These are phyloP conservation scores for Apiospora kogelbergensis DNA, from an alignment of 2,329 filamentous ascomycete species.

Conservation along the genomic window DNA sequence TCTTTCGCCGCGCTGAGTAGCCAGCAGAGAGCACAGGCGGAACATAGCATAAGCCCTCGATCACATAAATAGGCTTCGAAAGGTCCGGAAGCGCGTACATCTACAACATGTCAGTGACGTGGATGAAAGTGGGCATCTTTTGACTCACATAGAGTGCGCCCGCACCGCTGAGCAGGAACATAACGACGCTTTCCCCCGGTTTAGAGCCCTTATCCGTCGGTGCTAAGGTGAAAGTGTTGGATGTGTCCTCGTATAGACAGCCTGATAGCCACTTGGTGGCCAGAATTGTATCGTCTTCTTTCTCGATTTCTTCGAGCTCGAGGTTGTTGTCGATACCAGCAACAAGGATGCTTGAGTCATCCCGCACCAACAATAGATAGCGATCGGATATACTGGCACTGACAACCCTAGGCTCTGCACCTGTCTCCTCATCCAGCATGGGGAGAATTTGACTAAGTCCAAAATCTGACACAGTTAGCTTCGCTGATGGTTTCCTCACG, in stretches of 20 bases:
- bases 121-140: neutral
- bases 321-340: conserved; percentile 77
- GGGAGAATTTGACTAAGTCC: conserved; percentile 88
- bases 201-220: conserved; percentile 40
- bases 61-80: conserved; percentile 67
- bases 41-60: conserved; percentile 75
- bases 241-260: conserved; percentile 74
- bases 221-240: conserved; percentile 51
- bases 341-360: conserved; percentile 79
- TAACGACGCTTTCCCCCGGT: conserved; percentile 54
- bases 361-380: conserved; percentile 78
- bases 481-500: neutral
- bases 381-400: conserved; percentile 85
- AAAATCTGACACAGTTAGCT: conserved; percentile 58
- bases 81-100: conserved; percentile 77
- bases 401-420: conserved; percentile 74
- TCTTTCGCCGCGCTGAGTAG: conserved; percentile 67
- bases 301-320: conserved; percentile 81
- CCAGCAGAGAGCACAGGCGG: conserved; percentile 75
- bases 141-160: conserved; percentile 70
- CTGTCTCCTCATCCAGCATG: conserved; percentile 88
- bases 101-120: conserved; percentile 40
- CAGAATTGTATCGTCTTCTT: conserved; percentile 54
- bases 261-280: conserved; percentile 78
- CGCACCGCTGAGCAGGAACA: conserved; percentile 76